Evolutionary conservation across 2,329 filamentous ascomycete genomes (phyloP).

Genomic region (Curvularia eragrostidis): DNA sequence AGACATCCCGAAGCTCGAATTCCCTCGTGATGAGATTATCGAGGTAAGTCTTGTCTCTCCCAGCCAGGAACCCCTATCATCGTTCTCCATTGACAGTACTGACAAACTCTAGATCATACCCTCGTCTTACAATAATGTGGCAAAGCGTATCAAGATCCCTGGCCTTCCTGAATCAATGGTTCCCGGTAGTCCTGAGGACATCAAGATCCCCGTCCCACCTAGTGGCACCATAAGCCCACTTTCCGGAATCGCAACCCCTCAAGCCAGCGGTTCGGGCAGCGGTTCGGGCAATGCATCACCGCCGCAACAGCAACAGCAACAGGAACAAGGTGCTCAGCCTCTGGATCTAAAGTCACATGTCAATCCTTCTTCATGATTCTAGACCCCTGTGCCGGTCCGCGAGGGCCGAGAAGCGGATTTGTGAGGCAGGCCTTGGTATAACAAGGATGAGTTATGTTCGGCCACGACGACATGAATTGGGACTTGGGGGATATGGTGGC

Average conservation of each 20-base stretch:
- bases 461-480: slow-evolving; percentile 2
- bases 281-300: slow-evolving; percentile 13
- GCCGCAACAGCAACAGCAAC: not conserved
- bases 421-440: not conserved
- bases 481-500: slow-evolving; percentile 1
- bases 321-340: slow-evolving; percentile 7
- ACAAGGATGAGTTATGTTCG: not conserved
- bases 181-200: slow-evolving; percentile 79
- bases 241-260: slow-evolving; percentile 49
- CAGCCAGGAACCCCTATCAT: no score
- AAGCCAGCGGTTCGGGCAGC: slow-evolving; percentile 15
- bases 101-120: slow-evolving; percentile 74
- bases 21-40: slow-evolving; percentile 96
- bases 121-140: slow-evolving; percentile 95
- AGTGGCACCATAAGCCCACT: slow-evolving; percentile 58
- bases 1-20: slow-evolving; percentile 90
- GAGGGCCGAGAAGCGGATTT: slow-evolving; percentile 30
- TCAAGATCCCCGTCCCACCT: slow-evolving; percentile 76
- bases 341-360: slow-evolving; percentile 14
- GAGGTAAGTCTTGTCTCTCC: slow-evolving; percentile 62
- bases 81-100: not conserved
- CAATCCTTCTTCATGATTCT: slow-evolving; percentile 14
- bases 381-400: slow-evolving; percentile 21
- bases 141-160: slow-evolving; percentile 87
- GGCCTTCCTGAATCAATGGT: slow-evolving; percentile 70